phyloP scores from a whole-genome alignment of 306 rosid species.

The Quercus ilex region DNA sequence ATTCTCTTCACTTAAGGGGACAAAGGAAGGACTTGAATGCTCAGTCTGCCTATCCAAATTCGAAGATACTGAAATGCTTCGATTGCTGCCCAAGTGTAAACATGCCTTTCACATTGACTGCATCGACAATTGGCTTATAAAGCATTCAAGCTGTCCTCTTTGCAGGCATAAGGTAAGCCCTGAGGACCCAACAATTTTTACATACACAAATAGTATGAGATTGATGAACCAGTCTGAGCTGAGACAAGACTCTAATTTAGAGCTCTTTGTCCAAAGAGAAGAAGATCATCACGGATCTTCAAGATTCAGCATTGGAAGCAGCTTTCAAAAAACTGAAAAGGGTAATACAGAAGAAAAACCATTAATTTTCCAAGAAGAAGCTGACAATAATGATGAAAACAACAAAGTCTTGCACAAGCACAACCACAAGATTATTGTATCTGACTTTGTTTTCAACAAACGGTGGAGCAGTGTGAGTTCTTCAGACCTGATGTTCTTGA shows the following conservation, averaged over 20 bases:
- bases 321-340: conserved; percentile 60
- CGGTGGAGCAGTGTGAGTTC: conserved; percentile 92
- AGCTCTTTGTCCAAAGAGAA: conserved; percentile 83
- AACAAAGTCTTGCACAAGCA: conserved; percentile 51
- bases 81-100: conserved; percentile 81
- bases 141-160: conserved; percentile 90
- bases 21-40: conserved; percentile 88
- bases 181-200: conserved; percentile 49
- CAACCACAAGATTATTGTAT: conserved; percentile 66
- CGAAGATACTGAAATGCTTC: conserved; percentile 71
- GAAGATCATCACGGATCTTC: conserved; percentile 61
- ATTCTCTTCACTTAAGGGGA: conserved; percentile 81
- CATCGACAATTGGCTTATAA: conserved; percentile 90
- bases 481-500: conserved; percentile 81
- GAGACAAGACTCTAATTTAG: conserved; percentile 62
- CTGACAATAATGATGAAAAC: conserved; percentile 12
- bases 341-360: conserved; percentile 42
- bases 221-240: conserved; percentile 41
- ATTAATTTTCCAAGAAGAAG: conserved; percentile 32
- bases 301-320: conserved; percentile 80
- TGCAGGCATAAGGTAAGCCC: conserved; percentile 69
- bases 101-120: conserved; percentile 92
- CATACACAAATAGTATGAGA: conserved; percentile 70
- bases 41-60: conserved; percentile 80
- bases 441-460: conserved; percentile 72